Evolutionary conservation across 805 yeast genomes (phyloP).

Genomic region (Saccharomyces paradoxus): DNA sequence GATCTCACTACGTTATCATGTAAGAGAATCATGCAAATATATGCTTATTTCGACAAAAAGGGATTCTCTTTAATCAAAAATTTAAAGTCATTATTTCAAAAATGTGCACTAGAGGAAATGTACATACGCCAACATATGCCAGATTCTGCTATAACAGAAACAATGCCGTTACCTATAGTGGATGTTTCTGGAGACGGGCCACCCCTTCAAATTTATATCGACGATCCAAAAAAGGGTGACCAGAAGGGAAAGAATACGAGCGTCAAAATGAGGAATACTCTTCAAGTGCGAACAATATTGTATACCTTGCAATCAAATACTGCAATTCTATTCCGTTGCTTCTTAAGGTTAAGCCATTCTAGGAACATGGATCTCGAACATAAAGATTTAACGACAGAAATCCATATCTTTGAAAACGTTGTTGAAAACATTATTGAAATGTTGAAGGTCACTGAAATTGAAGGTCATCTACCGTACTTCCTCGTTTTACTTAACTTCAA

Average conservation of each 20-base stretch:
- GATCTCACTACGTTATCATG: slow-evolving; percentile 45
- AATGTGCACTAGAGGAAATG: slow-evolving; percentile 52
- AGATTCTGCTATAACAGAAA: slow-evolving; percentile 34
- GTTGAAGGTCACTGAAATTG: slow-evolving; percentile 18
- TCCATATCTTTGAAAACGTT: slow-evolving; percentile 33
- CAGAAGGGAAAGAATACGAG: slow-evolving; percentile 38
- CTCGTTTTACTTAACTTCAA: slow-evolving; percentile 34
- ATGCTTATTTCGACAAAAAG: slow-evolving; percentile 19
- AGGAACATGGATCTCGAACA: slow-evolving; percentile 28
- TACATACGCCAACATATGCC: slow-evolving; percentile 44
- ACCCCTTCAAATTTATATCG: slow-evolving; percentile 36
- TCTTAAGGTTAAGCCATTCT: slow-evolving; percentile 39
- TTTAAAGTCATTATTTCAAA: slow-evolving; percentile 40
- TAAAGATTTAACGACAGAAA: slow-evolving; percentile 34
- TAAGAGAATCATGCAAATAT: slow-evolving; percentile 32
- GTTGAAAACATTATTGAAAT: slow-evolving; percentile 23
- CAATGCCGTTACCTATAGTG: slow-evolving; percentile 26
- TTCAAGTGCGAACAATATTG: slow-evolving; percentile 45
- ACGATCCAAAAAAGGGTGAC: slow-evolving; percentile 34
- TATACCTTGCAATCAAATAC: slow-evolving; percentile 41
- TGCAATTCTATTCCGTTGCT: slow-evolving; percentile 35
- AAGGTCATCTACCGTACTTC: slow-evolving; percentile 24
- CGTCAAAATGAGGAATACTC: slow-evolving; percentile 55
- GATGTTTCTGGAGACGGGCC: slow-evolving; percentile 32
- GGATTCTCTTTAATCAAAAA: slow-evolving; percentile 37